Evolutionary conservation across 2,329 filamentous ascomycete genomes (phyloP).

Genomic region (Cytospora paraplurivora): DNA sequence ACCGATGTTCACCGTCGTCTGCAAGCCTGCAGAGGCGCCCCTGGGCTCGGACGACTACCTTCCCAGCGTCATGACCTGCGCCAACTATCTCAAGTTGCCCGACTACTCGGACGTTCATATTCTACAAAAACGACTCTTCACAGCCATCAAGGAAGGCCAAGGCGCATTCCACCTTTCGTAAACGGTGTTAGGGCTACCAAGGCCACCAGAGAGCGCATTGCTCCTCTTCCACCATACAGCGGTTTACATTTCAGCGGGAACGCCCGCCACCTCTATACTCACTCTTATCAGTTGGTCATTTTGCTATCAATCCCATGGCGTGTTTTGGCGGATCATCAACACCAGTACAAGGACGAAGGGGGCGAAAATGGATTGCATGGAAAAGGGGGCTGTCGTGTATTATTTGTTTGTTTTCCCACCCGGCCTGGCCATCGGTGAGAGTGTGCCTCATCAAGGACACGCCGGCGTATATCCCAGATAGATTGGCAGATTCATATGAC

Average conservation of each 20-base stretch:
- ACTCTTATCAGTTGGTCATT: conserved; percentile 11
- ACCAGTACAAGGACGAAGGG: conserved; percentile 6
- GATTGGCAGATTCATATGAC: conserved; percentile 26
- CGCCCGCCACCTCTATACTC: conserved; percentile 7
- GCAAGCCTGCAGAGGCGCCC: conserved; percentile 95
- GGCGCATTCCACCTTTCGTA: conserved; percentile 96
- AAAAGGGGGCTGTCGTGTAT: conserved; percentile 21
- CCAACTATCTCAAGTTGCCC: conserved; percentile 97
- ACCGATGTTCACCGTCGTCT: conserved; percentile 98
- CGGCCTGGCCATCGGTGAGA: conserved; percentile 14
- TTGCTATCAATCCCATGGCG: conserved; percentile 18
- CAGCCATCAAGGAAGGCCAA: conserved; percentile 92
- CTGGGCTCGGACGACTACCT: conserved; percentile 95
- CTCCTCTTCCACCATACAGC: not conserved
- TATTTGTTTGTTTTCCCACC: conserved; percentile 16
- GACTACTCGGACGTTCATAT: conserved; percentile 82
- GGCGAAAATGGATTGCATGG: conserved; percentile 23
- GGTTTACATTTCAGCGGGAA: conserved; percentile 8
- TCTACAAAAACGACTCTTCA: conserved; percentile 76
- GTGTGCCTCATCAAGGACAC: conserved; percentile 19
- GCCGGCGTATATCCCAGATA: conserved; percentile 27
- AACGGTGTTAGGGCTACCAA: conserved; percentile 15
- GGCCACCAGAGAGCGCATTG: not conserved
- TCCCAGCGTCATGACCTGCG: conserved; percentile 99
- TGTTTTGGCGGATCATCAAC: conserved; percentile 23